phyloP scores from a whole-genome alignment of 1,284 basidiomycete species.

The Phylloboletellus chloephorus region DNA sequence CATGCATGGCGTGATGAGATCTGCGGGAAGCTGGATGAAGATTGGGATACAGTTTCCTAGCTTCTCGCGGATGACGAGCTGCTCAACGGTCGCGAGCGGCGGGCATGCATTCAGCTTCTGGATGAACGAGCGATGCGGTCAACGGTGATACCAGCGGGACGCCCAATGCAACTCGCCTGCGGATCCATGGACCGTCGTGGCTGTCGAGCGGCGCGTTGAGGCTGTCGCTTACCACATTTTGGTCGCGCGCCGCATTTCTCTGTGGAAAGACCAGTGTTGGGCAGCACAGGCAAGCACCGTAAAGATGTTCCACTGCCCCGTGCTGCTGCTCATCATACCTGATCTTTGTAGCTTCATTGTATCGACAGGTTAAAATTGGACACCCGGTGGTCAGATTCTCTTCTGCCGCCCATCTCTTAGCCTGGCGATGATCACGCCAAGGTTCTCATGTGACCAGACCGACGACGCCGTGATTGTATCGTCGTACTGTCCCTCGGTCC shows the following conservation, averaged over 20 bases:
- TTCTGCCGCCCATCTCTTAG: not conserved
- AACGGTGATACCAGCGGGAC: not conserved
- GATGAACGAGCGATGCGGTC: conserved; percentile 5
- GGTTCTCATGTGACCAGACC: conserved; percentile 71
- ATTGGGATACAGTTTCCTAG: conserved; percentile 89
- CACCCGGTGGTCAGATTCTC: not conserved
- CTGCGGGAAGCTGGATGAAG: conserved; percentile 89
- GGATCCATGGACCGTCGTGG: conserved; percentile 52
- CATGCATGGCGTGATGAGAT: conserved; percentile 95
- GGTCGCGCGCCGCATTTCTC: no score
- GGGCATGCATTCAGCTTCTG: conserved; percentile 66
- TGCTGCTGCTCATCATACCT: not conserved
- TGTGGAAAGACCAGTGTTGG: not conserved
- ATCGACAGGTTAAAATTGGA: not conserved
- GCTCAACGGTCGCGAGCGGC: conserved; percentile 64
- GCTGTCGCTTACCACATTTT: conserved; percentile 13
- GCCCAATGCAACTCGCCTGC: conserved; percentile 39
- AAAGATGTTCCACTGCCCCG: not conserved
- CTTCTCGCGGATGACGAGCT: conserved; percentile 70
- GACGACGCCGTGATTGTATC: conserved; percentile 51
- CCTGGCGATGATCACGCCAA: conserved; percentile 68
- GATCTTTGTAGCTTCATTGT: conserved; percentile 5
- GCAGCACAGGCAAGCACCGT: not conserved
- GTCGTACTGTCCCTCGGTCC: conserved; percentile 71
- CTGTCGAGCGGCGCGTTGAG: conserved; percentile 1